Conservation (phyloP, 108 stramenopile genomes). For the Schizochytrium sp. region DNA sequence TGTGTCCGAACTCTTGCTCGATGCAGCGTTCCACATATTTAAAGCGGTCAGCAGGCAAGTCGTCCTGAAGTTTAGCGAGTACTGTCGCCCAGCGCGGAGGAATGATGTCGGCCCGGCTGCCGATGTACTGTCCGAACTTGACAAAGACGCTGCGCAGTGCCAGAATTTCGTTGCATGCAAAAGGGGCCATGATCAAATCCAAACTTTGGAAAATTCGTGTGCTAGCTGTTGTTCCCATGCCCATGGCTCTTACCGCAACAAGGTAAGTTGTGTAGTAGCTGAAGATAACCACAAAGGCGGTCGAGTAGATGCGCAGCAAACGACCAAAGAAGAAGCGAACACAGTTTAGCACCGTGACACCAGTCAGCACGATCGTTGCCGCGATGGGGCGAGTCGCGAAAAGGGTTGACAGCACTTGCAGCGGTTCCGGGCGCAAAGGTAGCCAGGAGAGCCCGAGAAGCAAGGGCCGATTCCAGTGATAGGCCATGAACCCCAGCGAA, state of each 20-base stretch:
- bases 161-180: conserved; percentile 49
- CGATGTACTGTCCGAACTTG: conserved; percentile 81
- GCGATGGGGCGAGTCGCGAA: neutral
- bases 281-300: neutral
- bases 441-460: too few species aligned
- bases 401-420: too few species aligned
- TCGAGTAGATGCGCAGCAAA: neutral
- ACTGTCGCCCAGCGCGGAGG: conserved; percentile 57
- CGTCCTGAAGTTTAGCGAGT: conserved; percentile 63
- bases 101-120: conserved; percentile 50
- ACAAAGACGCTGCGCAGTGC: conserved; percentile 77
- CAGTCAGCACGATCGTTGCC: neutral
- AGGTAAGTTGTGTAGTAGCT: neutral
- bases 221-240: neutral
- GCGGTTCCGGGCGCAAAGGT: too few species aligned
- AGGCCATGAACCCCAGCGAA: too few species aligned
- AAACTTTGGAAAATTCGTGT: neutral
- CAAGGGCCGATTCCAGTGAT: too few species aligned
- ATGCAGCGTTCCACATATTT: conserved; percentile 57
- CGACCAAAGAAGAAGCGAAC: neutral
- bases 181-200: conserved; percentile 27
- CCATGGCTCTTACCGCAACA: neutral
- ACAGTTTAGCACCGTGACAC: neutral
- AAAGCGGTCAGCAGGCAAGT: conserved; percentile 61
- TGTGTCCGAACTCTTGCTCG: conserved; percentile 47